Evolutionary conservation across 1,139 yeast genomes (phyloP), one percentile per base, ranked within the genome.

Genomic region (Hemisphaericaspora xylanilytica): DNA sequence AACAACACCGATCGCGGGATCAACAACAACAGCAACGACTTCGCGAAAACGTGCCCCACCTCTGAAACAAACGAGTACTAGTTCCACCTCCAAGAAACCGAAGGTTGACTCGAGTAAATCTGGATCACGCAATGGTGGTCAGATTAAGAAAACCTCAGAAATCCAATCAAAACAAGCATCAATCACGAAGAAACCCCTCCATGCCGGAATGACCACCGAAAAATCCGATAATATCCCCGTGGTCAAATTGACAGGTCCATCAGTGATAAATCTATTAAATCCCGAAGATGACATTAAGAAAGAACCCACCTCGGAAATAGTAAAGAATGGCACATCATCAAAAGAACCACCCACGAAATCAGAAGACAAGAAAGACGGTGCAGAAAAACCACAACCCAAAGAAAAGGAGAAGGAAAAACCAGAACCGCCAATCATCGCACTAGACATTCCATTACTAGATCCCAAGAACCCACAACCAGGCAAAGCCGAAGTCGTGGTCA

Each of bases 401-500:
- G 48, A 52, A 35, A 51, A 53, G 32, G 58, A 70, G 40, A 47
- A 63, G 38, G 57, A 66, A 14, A 55, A 57, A 25, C 41, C 47
- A 8, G 54, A 49, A 48, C 59, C 55, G 6, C 81, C 84, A 1
- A 73, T 78, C 16, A 73, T 80, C 13, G 79, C 81, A 4, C 55
- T 82, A n/a, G 75, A 80, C 45, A 73, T 81, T 5, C 88, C 87
- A 0, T 55, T 82, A 18, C 53, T 70, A 8, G 73, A 72, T 44
- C 72, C 74, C 9, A 57, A 65, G 20, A 63, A 72, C 26, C 81
- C 80, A 26, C 64, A 73, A 37, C 81, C 83, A 7, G 87, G 85
- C 13, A 78, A 79, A 44, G 75, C 85, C 1, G 86, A 81, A 53
- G 88, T 85, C 2, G 80, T 85, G 1, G 75, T 89, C 47, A 92